Percentiles rank a stretch among this genome's conserved stretches.
phyloP scores from a whole-genome alignment of 345 rosid genomes.

The Jatropha curcas region DNA sequence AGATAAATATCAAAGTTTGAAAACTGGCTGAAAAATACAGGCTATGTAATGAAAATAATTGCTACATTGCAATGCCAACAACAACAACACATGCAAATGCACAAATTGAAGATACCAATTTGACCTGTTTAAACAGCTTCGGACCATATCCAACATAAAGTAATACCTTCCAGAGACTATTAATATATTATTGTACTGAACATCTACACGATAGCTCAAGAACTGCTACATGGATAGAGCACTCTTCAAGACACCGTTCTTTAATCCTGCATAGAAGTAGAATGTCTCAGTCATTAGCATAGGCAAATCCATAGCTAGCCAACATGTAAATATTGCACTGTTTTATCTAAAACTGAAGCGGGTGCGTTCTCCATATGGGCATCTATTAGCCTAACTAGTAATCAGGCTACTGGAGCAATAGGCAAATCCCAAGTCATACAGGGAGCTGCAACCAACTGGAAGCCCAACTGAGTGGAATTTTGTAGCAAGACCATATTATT shows the following conservation, averaged over 20 bases:
- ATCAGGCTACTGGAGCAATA: neutral
- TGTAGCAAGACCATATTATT: neutral
- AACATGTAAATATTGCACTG: neutral
- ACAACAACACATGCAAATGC: constrained; percentile 10
- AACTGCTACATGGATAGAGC: neutral
- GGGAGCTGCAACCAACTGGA: neutral
- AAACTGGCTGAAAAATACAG: neutral
- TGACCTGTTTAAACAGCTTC: neutral
- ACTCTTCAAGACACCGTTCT: neutral
- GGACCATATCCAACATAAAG: neutral
- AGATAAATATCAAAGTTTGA: neutral
- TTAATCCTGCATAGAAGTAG: constrained; percentile 14
- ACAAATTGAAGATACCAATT: neutral
- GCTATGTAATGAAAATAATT: neutral
- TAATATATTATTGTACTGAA: neutral
- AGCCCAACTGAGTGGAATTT: neutral
- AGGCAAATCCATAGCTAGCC: neutral
- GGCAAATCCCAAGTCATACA: neutral
- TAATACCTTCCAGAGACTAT: neutral
- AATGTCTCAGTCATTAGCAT: neutral
- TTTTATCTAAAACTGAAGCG: neutral
- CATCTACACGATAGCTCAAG: neutral
- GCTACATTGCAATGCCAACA: neutral
- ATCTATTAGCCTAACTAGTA: neutral
- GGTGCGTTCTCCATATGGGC: neutral